Evolutionary conservation across 2,329 filamentous ascomycete genomes (phyloP), one percentile per base, ranked within the genome.

Genomic region (Colletotrichum trifolii): DNA sequence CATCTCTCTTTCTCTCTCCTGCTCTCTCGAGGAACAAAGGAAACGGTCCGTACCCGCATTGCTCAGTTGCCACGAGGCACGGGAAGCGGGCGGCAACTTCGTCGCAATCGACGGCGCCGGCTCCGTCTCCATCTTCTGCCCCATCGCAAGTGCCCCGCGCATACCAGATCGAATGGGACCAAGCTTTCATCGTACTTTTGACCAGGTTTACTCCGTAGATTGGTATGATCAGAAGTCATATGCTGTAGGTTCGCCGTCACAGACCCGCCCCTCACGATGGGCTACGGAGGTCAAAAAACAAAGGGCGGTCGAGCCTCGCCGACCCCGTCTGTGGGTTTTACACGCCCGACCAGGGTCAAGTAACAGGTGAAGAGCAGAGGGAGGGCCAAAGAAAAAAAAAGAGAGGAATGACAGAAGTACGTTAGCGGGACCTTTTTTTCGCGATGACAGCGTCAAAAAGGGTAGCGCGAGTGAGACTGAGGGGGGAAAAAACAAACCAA

Each of bases 361-460:
- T 25, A 25, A 25, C 25, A 25, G 25, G 25, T 5, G 25, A 25
- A 25, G 25, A 45, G 8, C 42, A 17, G 56, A 48, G 38, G 15
- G 48, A 50, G 43, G 15, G 50, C 38, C 49, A 47, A 17, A 43
- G 43, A 62, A 15, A 25, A 25, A 25, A 25, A 25, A 25, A 4
- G 4, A 25, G 25, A 25, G 25, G 25, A 25, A 48, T 35, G 45
- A 47, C 52, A 62, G 35, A 58, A 47, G 47, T 45, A 46, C 13
- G 25, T 35, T 42, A 50, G 57, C 57, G 52, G 62, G 46, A 25
- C 46, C 50, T n/a, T 13, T 25, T 25, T 25, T 40, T 62, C 62
- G 62, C 58, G 47, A 65, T 36, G 40, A 65, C 52, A 56, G 46
- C 58, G 52, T 65, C 52, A 65, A 65, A 65, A 48, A 47, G 62